Base-by-base conservation (phyloP, 345 rosid species). In the Hypericum perforatum region DNA sequence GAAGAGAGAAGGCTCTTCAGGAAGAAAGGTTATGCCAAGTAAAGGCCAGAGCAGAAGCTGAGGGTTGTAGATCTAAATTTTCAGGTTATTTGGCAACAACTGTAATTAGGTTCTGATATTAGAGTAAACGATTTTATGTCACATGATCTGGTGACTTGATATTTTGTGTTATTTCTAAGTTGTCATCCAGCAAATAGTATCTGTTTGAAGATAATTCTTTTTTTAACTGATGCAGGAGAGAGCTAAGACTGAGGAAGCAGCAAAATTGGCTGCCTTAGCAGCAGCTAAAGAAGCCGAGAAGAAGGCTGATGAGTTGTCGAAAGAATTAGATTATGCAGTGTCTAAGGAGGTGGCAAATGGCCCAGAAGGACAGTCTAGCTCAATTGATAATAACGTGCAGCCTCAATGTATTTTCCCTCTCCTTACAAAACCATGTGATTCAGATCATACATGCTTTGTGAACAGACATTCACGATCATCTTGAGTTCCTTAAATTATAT, bases 21-120 rank as follows among this genome's bases (percentile, higher is more conserved):
- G 97, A 88, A 71, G 96, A 85, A 78, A 85, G 71, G 68, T 37
- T 80, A 58, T 77, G 84, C 53, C 90, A 83, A 70, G 94, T 85
- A 64, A 83, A 79, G 70, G 86, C 83, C 60, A 85, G 72, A 62
- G 81, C 74, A 41, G 98, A 92, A 65, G 89, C 88, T 65, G 91
- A 92, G 86, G 98, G 88, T 53, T 71, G 79, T 66, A 59, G 37
- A 9, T 47, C 16, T 62, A 5, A 41, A 14, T 36, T 61, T 57
- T 37, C 16, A 41, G 32, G 29, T 49, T 38, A 3, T 37, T 49
- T 43, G 42, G 42, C 16, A 0, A 32, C 52, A 44, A 40, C 53
- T 49, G 46, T 11, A 11, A 9, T 45, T 45, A 6, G 11, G n/a
- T n/a, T 16, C 6, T n/a, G 15, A 14, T 22, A 22, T 22, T 22